phyloP scores from a whole-genome alignment of 2,329 filamentous ascomycete species.

The Lachnellula hyalina region DNA sequence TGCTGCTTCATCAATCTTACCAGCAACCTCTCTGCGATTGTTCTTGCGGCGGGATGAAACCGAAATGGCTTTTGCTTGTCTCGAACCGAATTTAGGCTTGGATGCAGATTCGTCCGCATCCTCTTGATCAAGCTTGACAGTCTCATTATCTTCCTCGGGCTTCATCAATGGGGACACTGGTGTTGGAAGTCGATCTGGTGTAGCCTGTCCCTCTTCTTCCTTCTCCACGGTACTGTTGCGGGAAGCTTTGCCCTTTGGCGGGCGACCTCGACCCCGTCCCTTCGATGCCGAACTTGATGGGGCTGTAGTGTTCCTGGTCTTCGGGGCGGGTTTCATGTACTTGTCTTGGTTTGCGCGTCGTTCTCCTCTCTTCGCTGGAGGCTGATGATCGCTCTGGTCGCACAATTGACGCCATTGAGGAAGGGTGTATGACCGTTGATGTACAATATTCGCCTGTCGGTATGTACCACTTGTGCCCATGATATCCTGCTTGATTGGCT shows the following conservation, averaged over 20 bases:
- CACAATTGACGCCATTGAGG: slow-evolving; percentile 94
- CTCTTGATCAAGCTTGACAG: slow-evolving; percentile 30
- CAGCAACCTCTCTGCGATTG: slow-evolving; percentile 70
- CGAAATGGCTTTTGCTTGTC: slow-evolving; percentile 52
- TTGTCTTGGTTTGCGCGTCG: slow-evolving; percentile 49
- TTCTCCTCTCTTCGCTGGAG: slow-evolving; percentile 84
- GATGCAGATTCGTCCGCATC: slow-evolving; percentile 43
- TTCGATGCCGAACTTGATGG: slow-evolving; percentile 14
- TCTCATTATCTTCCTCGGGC: slow-evolving; percentile 32
- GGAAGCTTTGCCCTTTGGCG: slow-evolving; percentile 22
- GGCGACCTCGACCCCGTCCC: slow-evolving; percentile 20
- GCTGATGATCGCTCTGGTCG: slow-evolving; percentile 92
- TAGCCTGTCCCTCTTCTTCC: slow-evolving; percentile 36
- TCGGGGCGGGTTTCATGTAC: slow-evolving; percentile 31
- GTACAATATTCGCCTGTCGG: slow-evolving; percentile 94
- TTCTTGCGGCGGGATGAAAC: slow-evolving; percentile 84
- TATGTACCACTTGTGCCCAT: slow-evolving; percentile 94
- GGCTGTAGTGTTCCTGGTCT: slow-evolving; percentile 21
- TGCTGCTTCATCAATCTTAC: slow-evolving; percentile 79
- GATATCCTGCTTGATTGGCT: slow-evolving; percentile 97
- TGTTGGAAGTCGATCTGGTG: slow-evolving; percentile 43
- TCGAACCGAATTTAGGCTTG: slow-evolving; percentile 42
- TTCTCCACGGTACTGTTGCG: slow-evolving; percentile 12
- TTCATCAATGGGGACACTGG: slow-evolving; percentile 44
- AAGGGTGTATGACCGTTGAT: slow-evolving; percentile 91